These are phyloP conservation scores for Penicillium fimorum DNA, from an alignment of 495 filamentous ascomycete genomes.

Conservation along the genomic window DNA sequence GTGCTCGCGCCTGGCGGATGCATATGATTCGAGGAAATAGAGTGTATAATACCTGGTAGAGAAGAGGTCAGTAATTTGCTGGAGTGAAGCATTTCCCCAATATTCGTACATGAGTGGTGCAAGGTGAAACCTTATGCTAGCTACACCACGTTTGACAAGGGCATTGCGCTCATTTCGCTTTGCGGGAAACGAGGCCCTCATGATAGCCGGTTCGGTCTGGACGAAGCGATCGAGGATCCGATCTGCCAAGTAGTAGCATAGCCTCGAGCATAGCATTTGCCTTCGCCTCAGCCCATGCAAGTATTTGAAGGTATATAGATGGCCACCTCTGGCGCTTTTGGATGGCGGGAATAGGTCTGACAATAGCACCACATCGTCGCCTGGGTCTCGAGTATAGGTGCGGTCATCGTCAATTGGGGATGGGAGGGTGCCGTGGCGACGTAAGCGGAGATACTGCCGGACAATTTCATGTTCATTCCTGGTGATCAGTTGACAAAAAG, in stretches of 20 bases:
- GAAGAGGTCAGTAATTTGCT: conserved; percentile 7
- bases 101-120: conserved; percentile 41
- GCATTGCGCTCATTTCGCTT: conserved; percentile 33
- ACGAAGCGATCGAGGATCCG: conserved; percentile 44
- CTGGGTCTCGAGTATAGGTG: conserved; percentile 44
- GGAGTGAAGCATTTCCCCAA: neutral
- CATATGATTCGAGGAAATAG: conserved; percentile 45
- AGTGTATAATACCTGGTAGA: conserved; percentile 39
- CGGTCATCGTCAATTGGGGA: conserved; percentile 40
- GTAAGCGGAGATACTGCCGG: conserved; percentile 44
- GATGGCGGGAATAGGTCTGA: conserved; percentile 47
- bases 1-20: conserved; percentile 42
- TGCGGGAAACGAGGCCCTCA: conserved; percentile 35
- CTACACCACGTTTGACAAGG: conserved; percentile 35
- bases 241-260: conserved; percentile 46
- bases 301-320: conserved; percentile 48
- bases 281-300: conserved; percentile 36
- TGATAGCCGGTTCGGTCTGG: conserved; percentile 29
- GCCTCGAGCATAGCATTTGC: conserved; percentile 41
- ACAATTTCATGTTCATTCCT: conserved; percentile 43
- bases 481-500: conserved; percentile 37
- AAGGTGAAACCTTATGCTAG: conserved; percentile 40
- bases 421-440: conserved; percentile 47
- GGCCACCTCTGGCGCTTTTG: conserved; percentile 45
- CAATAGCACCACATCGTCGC: conserved; percentile 47